These are phyloP conservation scores for Priceomyces fermenticarens DNA, from an alignment of 805 yeast genomes.

Conservation along the genomic window DNA sequence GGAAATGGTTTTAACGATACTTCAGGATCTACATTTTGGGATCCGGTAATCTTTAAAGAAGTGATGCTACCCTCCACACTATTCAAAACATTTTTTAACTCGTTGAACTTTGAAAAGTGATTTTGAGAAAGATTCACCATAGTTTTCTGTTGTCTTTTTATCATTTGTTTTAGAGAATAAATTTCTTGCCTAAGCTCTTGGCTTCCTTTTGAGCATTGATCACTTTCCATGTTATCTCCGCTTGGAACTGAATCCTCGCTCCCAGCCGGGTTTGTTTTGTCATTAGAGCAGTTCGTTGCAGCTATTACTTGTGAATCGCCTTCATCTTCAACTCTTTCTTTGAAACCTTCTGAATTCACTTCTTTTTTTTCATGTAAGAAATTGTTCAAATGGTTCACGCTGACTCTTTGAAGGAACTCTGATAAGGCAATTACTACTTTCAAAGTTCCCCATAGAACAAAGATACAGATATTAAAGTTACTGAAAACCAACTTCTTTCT, in stretches of 20 bases:
- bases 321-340: not conserved
- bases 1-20: constrained; percentile 17
- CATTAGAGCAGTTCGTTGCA: too few species aligned
- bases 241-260: not conserved
- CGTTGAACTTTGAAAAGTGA: constrained; percentile 9
- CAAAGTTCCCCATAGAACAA: constrained; percentile 30
- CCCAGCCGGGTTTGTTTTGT: not conserved
- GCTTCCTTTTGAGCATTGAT: not conserved
- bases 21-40: not conserved
- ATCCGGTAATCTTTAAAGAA: constrained; percentile 2
- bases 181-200: constrained; percentile 2
- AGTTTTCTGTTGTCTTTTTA: constrained; percentile 7
- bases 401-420: constrained; percentile 5
- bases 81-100: constrained; percentile 7
- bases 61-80: constrained; percentile 8
- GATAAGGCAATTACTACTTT: constrained; percentile 17
- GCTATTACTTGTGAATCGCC: not conserved
- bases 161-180: constrained; percentile 6
- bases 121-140: constrained; percentile 8
- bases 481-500: constrained; percentile 27
- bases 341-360: not conserved
- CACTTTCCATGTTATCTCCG: not conserved
- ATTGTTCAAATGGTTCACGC: not conserved
- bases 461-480: constrained; percentile 34
- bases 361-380: too few species aligned